Conservation (phyloP, 1,284 basidiomycete species). For the Trichosporon coremiiforme region DNA sequence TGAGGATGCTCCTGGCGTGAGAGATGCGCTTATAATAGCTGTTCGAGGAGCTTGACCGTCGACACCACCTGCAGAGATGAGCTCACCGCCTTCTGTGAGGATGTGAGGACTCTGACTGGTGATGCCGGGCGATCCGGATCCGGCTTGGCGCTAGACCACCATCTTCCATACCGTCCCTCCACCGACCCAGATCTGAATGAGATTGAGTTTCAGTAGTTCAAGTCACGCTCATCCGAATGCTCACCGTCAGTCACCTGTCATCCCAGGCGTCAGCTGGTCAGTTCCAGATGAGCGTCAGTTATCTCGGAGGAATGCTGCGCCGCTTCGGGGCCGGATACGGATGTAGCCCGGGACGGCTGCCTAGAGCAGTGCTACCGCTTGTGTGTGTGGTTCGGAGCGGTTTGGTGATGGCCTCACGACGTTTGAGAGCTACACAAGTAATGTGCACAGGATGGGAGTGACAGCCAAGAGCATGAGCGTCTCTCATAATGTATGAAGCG, state of each 20-base stretch:
- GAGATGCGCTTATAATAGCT: neutral
- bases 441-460: too few species aligned
- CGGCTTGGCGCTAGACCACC: too few species aligned
- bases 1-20: neutral
- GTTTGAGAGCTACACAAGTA: too few species aligned
- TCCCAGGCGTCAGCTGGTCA: too few species aligned
- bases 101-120: too few species aligned
- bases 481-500: too few species aligned
- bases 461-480: too few species aligned
- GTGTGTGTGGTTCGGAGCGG: too few species aligned
- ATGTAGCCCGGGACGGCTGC: neutral
- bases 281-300: neutral
- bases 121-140: neutral
- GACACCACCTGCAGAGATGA: neutral
- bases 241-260: too few species aligned
- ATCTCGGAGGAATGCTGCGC: conserved; percentile 1
- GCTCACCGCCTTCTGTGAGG: neutral
- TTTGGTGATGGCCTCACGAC: too few species aligned
- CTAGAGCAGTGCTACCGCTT: neutral
- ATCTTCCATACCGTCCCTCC: neutral
- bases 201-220: too few species aligned
- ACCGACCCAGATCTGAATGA: neutral
- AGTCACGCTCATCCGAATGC: too few species aligned
- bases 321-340: neutral
- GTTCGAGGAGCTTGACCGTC: neutral